Base-by-base conservation (phyloP, 176 grass and related monocot genomes). In the Bothriochloa decipiens region DNA sequence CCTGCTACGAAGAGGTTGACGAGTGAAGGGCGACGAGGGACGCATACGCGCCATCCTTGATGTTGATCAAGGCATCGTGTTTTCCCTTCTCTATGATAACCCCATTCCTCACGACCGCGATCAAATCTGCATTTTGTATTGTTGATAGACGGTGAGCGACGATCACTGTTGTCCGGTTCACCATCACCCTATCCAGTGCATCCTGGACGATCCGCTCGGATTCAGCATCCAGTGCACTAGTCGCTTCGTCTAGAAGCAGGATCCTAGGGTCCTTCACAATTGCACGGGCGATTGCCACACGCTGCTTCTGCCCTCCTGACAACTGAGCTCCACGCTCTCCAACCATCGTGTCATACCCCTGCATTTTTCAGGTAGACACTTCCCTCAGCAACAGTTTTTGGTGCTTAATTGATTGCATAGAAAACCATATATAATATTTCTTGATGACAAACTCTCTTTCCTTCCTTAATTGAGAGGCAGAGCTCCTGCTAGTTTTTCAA, bases 191-290 rank as follows among this genome's bases (percentile, higher is more conserved):
- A 65, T 99, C 90, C 32, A 99, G 66, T 12, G 97, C 97, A 4
- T 99, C 97, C 77, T 99, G 97, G 63, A 99, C 97, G 17, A 96
- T 76, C 8, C 93, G 84, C 40, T 99, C 97, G 1, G 97, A 99
- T 81, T 99, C 97, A 29, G 97, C 97, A 70, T 99, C 97, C 29
- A 99, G 91, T n/a, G 97, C 97, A 80, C 97, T 99, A 25, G 97
- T 99, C 50, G 97, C 97, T 83, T 99, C 97, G 53, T 99, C 97
- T 16, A 99, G 84, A 46, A 96, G 75, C 63, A 99, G 77, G 42
- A 99, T 96, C 58, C 66, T 94, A 32, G 97, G 97, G 64, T 96
- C 84, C 65, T 99, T 96, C 47, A 96, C 84, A 20, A 99, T 96
- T 18, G 97, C 97, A 0, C 97, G 90, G 2, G 91, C 97, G 22